Evolutionary conservation across 2,329 filamentous ascomycete species (phyloP), one percentile per base, ranked within the genome.

Genomic region (Colletotrichum sublineola): DNA sequence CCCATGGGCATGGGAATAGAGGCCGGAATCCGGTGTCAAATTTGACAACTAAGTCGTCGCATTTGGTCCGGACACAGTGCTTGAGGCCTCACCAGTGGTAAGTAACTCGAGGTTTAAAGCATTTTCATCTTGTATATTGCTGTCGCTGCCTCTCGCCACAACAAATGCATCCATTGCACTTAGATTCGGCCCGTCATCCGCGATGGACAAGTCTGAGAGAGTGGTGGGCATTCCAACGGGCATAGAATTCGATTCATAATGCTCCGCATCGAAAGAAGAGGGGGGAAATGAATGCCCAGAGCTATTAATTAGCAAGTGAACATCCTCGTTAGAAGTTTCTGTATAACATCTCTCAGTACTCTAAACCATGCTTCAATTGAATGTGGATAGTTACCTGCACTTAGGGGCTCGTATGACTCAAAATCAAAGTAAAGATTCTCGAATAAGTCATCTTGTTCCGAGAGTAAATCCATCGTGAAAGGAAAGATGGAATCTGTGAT

Each of bases 21-120:
- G 38, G 62, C 48, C 50, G 24, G 50, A 36, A 18, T 6, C 50
- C 31, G n/a, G 50, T 46, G 62, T 31, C 18, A 14, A 44, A 24
- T 56, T 42, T n/a, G 29, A 44, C 48, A 44, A 64, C 62, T 64
- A 64, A 64, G 62, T 42, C 24, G 20, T 53, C 61, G n/a, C 46
- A 63, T 38, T 42, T 40, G 36, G 46, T 8, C 11, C 33, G 2
- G 40, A 36, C 20, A n/a, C 15, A 42, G 12, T 5, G 4, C 1
- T 20, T 12, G 33, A 9, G 3, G 11, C 12, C 2, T 1, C 11
- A 5, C 3, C 15, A 1, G 20, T 14, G 4, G 1, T 0, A 5
- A 20, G 12, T 15, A 1, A 5, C 8, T 24, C 20, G 8, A 29
- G 6, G 12, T 18, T 18, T 1, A 4, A 20, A 33, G 24, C 18